These are phyloP conservation scores for grape (Vitis vinifera) DNA, from an alignment of 164 flowering plant species.

Conservation along the genomic window ASM3070453v1 NC_081815.1:16334501-16335000, in stretches of 20 bases:
- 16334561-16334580: too few species aligned
- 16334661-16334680: too few species aligned
- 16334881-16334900: neutral
- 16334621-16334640: neutral
- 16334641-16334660: too few species aligned
- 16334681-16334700: too few species aligned
- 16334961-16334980: neutral
- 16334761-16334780: neutral
- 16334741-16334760: too few species aligned
- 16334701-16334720: too few species aligned
- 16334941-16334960: neutral
- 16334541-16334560: neutral
- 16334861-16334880: neutral
- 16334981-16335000: slow-evolving; percentile 22
- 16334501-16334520: neutral
- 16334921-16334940: neutral
- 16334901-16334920: neutral
- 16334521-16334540: neutral
- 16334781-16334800: neutral
- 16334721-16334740: too few species aligned
- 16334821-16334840: neutral
- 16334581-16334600: neutral
- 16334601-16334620: neutral
- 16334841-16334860: neutral
- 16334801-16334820: neutral